phyloP scores from a whole-genome alignment of 2,329 filamentous ascomycete genomes.

The Pochonia chlamydosporia region DNA sequence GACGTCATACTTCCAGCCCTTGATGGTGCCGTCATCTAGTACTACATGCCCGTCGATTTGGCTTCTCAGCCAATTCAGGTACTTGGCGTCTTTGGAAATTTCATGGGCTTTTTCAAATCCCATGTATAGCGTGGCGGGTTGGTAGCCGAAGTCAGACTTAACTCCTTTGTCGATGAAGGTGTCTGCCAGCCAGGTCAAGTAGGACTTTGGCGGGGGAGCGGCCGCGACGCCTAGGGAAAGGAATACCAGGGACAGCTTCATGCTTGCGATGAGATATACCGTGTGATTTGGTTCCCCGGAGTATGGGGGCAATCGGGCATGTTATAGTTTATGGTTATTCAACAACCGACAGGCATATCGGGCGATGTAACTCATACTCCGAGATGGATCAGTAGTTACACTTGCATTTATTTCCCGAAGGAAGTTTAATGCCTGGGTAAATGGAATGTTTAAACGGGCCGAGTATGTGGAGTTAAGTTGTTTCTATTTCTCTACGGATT shows the following conservation, averaged over 20 bases:
- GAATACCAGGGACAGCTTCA: neutral
- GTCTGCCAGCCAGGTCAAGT: constrained; percentile 35
- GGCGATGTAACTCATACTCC: too few species aligned
- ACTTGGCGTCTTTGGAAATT: constrained; percentile 33
- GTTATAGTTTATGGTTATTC: too few species aligned
- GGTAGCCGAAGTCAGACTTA: constrained; percentile 33
- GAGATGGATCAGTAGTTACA: too few species aligned
- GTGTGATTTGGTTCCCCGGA: too few species aligned
- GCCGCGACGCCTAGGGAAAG: neutral
- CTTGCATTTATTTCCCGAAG: too few species aligned
- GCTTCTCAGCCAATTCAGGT: constrained; percentile 36
- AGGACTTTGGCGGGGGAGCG: constrained; percentile 9
- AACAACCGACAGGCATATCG: too few species aligned
- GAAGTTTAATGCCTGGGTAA: too few species aligned
- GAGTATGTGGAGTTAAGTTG: too few species aligned
- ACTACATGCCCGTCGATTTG: constrained; percentile 42
- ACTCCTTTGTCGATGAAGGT: constrained; percentile 39
- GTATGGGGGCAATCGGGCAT: too few species aligned
- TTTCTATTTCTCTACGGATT: too few species aligned
- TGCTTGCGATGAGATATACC: neutral
- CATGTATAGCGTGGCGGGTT: constrained; percentile 40
- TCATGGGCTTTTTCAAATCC: constrained; percentile 40
- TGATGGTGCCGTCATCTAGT: constrained; percentile 34
- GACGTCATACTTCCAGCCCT: constrained; percentile 37
- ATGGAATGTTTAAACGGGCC: too few species aligned